Evolutionary conservation across 306 rosid genomes (phyloP), one percentile per base, ranked within the genome.

Genomic region (Begonia fuchsioides): DNA sequence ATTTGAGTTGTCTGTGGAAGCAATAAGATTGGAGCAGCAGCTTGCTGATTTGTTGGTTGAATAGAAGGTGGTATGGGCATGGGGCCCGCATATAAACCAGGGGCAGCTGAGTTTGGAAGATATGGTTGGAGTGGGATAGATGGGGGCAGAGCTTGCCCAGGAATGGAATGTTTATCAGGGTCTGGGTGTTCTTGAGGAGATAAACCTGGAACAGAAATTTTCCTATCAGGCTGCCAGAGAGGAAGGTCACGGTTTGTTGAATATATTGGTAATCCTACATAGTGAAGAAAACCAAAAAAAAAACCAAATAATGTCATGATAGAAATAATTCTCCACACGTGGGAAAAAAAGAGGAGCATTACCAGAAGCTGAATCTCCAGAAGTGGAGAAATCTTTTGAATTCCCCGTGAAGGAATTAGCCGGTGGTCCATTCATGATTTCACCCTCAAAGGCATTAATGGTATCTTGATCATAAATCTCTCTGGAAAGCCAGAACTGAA

Each of bases 401-500:
- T 54, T 64, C 53, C 84, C 85, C 17, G 78, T 46, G 63, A 78
- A 81, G 54, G 80, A 57, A 67, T 53, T 74, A 54, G 77, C n/a
- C 8, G 79, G 72, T 19, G 62, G 75, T 57, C 95, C 98, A 47
- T 78, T 75, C 54, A 75, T 63, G 94, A 90, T 90, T 67, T 85
- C 96, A 59, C 68, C 64, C 76, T 82, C 81, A 45, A 85, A 65
- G 41, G 59, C 59, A 38, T 71, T 69, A 53, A 90, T 90, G 56
- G 87, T 67, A 49, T 79, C 87, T 64, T 65, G 95, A 68, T 90
- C 94, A 39, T 59, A 90, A 45, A 90, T 76, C 49, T 67, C 83
- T 52, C 82, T 82, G 63, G 95, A 81, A 47, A 82, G 76, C 96
- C 98, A 90, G 60, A 90, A 79, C 81, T 90, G 95, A 48, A 90